phyloP scores from a whole-genome alignment of 2,329 filamentous ascomycete species.

The Neoascochyta sp. region DNA sequence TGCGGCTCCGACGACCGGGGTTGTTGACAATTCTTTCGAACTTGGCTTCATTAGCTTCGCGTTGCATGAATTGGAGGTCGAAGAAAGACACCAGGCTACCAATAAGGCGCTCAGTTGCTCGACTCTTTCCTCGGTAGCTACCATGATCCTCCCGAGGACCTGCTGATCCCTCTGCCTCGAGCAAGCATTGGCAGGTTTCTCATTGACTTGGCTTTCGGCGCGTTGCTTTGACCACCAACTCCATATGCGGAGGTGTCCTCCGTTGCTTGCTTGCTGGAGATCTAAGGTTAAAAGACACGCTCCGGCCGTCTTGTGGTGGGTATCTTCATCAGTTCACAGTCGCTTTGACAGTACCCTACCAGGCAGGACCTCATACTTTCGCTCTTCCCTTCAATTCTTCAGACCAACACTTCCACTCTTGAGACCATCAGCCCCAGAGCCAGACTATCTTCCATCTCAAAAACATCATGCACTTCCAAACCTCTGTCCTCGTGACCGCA shows the following conservation, averaged over 20 bases:
- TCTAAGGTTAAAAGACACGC: constrained; percentile 1
- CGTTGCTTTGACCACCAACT: constrained; percentile 1
- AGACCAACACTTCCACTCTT: constrained; percentile 3
- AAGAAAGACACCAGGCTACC: constrained; percentile 1
- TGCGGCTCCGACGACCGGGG: too few species aligned
- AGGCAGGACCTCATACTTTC: background rate
- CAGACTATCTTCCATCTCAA: background rate
- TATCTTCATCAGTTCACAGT: constrained; percentile 1
- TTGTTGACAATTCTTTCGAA: background rate
- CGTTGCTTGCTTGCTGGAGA: background rate
- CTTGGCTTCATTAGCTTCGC: background rate
- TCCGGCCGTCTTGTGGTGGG: constrained; percentile 1
- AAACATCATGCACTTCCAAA: constrained; percentile 24
- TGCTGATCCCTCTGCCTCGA: background rate
- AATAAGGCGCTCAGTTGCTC: background rate
- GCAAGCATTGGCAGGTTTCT: background rate
- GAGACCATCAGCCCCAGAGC: background rate
- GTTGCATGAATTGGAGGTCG: background rate
- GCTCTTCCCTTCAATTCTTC: constrained; percentile 2
- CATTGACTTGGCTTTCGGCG: constrained; percentile 1
- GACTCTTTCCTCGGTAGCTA: constrained; percentile 4
- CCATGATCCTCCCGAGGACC: constrained; percentile 3
- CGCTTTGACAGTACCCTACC: background rate
- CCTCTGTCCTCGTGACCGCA: constrained; percentile 17
- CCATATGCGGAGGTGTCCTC: background rate